Percentiles rank a stretch among this genome's conserved stretches.
Conservation (phyloP, 352 stramenopile genomes). For the Globisporangium polare region DNA sequence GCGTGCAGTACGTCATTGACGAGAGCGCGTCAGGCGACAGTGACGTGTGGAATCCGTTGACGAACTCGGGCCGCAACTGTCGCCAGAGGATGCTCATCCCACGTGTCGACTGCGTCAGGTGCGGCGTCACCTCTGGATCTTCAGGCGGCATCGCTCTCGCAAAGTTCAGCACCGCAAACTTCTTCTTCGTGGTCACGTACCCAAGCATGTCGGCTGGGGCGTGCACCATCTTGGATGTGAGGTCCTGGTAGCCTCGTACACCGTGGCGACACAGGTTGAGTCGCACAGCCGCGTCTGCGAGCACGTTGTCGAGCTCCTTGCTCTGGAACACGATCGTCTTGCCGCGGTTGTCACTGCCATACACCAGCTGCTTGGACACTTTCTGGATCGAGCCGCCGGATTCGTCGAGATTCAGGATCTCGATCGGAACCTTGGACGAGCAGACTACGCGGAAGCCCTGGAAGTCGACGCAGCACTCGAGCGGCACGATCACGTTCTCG, state of each 20-base stretch:
- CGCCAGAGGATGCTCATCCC: conserved; percentile 92
- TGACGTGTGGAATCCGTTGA: conserved; percentile 40
- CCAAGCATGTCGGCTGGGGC: conserved; percentile 78
- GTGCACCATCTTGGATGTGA: conserved; percentile 81
- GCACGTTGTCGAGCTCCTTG: conserved; percentile 71
- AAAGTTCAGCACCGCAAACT: conserved; percentile 82
- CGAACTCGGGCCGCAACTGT: conserved; percentile 85
- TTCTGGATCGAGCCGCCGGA: conserved; percentile 52
- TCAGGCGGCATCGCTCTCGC: conserved; percentile 83
- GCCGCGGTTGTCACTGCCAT: conserved; percentile 81
- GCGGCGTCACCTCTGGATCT: conserved; percentile 72
- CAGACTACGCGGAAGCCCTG: conserved; percentile 86
- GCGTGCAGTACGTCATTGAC: conserved; percentile 79
- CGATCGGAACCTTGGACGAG: conserved; percentile 80
- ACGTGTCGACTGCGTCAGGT: conserved; percentile 72
- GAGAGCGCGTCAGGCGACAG: conserved; percentile 85
- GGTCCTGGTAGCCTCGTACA: conserved; percentile 82
- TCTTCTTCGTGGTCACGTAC: conserved; percentile 55
- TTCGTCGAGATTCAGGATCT: conserved; percentile 65
- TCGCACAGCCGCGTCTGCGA: conserved; percentile 47
- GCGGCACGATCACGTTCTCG: conserved; percentile 53
- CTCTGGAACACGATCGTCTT: conserved; percentile 75
- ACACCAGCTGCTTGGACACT: conserved; percentile 73
- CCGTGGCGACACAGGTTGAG: conserved; percentile 86
- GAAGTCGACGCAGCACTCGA: conserved; percentile 86